phyloP scores from a whole-genome alignment of 148 eudicot genomes.

The Rhododendron mucronatum region DNA sequence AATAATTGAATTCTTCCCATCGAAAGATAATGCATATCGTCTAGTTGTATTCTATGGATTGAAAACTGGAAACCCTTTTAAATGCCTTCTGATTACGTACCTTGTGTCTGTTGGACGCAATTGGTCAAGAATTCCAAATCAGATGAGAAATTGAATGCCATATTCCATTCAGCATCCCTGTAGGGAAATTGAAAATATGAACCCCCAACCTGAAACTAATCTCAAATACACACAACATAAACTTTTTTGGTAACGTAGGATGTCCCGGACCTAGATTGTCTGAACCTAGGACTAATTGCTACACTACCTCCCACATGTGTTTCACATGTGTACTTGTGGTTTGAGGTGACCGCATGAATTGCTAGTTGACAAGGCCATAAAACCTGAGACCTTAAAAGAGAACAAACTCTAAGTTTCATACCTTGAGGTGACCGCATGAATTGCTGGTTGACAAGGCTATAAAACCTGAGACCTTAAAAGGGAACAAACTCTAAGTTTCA shows the following conservation, averaged over 20 bases:
- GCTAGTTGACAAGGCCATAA: no score
- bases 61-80: not conserved
- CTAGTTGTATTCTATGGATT: not conserved
- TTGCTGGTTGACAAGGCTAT: not conserved
- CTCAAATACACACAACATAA: not conserved
- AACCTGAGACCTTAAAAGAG: no score
- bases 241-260: not conserved
- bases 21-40: not conserved
- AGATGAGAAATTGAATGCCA: conserved; percentile 56
- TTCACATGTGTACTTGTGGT: not conserved
- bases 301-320: not conserved
- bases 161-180: conserved; percentile 68
- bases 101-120: conserved; percentile 42
- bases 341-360: not conserved
- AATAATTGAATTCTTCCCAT: not conserved
- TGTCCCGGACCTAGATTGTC: not conserved
- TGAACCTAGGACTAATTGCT: not conserved
- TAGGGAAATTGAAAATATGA: not conserved
- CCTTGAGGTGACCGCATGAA: not conserved
- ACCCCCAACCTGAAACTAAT: not conserved
- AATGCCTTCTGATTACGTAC: conserved; percentile 19
- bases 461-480: not conserved
- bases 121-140: conserved; percentile 42
- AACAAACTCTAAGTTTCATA: no score
- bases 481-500: not conserved